Conservation (phyloP, 2,329 filamentous ascomycete species). For the Clathrospora elynae region DNA sequence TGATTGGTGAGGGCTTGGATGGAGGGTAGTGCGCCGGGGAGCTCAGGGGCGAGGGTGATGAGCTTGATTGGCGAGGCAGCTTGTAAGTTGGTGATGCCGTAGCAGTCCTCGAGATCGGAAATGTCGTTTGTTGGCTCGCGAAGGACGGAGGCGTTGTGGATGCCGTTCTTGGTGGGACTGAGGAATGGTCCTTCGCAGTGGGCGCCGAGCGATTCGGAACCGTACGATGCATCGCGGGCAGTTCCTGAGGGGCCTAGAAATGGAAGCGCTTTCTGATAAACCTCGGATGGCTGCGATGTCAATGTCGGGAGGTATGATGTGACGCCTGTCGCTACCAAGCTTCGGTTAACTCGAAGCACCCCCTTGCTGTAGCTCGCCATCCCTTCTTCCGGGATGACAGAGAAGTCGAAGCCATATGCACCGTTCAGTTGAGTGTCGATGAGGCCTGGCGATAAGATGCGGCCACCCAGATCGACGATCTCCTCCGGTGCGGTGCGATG, state of each 20-base stretch:
- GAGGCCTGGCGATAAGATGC: slow-evolving; percentile 82
- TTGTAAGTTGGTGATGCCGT: slow-evolving; percentile 71
- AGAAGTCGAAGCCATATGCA: slow-evolving; percentile 92
- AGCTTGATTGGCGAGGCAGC: slow-evolving; percentile 64
- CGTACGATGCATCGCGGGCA: slow-evolving; percentile 65
- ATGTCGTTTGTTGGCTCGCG: slow-evolving; percentile 65
- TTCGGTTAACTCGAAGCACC: slow-evolving; percentile 71
- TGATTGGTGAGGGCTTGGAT: slow-evolving; percentile 69
- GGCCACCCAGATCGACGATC: slow-evolving; percentile 78
- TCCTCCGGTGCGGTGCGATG: slow-evolving; percentile 71
- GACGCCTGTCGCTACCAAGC: slow-evolving; percentile 77
- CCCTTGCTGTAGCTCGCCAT: slow-evolving; percentile 69
- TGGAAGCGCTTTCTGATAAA: slow-evolving; percentile 81
- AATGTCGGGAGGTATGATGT: slow-evolving; percentile 88
- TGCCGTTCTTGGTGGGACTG: slow-evolving; percentile 79
- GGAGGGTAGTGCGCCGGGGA: slow-evolving; percentile 67
- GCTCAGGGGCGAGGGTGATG: slow-evolving; percentile 86
- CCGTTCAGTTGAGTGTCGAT: slow-evolving; percentile 94
- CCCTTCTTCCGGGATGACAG: slow-evolving; percentile 68
- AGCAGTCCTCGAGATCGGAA: slow-evolving; percentile 70
- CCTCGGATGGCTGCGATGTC: slow-evolving; percentile 76
- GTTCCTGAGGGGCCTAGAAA: slow-evolving; percentile 74
- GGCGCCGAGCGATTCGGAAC: slow-evolving; percentile 85
- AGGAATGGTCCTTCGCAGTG: slow-evolving; percentile 93
- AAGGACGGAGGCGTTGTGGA: slow-evolving; percentile 78